A percentile compares a stretch with the other conserved stretches of the same genome.
Evolutionary conservation across 345 rosid genomes (phyloP).

Genomic region (Lenwebbia sp.): DNA sequence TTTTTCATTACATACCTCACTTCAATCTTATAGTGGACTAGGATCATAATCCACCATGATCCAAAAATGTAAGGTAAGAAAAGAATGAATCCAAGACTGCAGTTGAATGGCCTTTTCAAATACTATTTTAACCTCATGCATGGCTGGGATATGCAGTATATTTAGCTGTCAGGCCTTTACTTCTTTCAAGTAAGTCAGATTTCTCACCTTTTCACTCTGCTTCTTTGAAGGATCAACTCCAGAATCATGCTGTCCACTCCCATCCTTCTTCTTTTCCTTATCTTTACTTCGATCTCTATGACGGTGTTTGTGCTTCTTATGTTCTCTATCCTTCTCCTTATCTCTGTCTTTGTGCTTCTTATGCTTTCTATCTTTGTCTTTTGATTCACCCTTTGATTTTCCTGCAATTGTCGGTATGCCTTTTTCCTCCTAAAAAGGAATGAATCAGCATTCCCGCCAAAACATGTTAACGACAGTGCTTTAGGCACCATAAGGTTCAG

Average conservation of each 20-base stretch:
- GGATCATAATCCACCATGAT: neutral
- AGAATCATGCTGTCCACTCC: constrained; percentile 69
- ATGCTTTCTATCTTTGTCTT: constrained; percentile 84
- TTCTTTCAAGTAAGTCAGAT: neutral
- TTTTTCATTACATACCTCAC: neutral
- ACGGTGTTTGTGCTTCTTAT: constrained; percentile 6
- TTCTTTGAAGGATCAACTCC: constrained; percentile 72
- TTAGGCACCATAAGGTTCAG: neutral
- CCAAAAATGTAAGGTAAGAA: neutral
- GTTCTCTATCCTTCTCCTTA: neutral
- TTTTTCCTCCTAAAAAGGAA: constrained; percentile 47
- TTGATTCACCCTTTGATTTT: constrained; percentile 60
- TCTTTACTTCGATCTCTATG: constrained; percentile 49
- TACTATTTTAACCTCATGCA: neutral
- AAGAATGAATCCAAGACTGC: neutral
- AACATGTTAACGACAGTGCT: neutral
- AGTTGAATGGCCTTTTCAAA: neutral
- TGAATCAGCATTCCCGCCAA: neutral
- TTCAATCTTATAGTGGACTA: neutral
- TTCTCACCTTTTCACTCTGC: constrained; percentile 73
- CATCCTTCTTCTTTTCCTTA: constrained; percentile 73
- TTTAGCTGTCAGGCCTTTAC: neutral
- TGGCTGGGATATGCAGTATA: neutral
- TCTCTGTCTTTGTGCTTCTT: constrained; percentile 71
- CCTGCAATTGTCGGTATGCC: constrained; percentile 67